Evolutionary conservation across 768 basidiomycete species (phyloP), one percentile per base, ranked within the genome.

Genomic region (Tricholoma terreum): DNA sequence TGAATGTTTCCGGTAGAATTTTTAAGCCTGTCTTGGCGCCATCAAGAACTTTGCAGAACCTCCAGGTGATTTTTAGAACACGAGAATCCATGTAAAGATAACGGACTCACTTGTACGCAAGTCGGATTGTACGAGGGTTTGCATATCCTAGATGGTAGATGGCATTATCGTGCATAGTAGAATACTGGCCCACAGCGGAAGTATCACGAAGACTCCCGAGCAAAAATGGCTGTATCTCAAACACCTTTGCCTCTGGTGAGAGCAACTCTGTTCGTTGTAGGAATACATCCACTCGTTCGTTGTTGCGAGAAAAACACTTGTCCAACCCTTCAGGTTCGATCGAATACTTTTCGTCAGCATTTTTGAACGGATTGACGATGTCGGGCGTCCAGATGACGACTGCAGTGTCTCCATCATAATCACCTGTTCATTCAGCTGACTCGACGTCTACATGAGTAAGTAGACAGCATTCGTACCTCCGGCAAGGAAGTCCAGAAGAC

Each of bases 341-440:
- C 0, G 85, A 81, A 56, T 75, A 83, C 9, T 69, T 65, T 6
- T 76, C 67, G 33, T 78, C 68, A 0, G 87, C 82, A 58, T 84
- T 82, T n/a, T 58, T 65, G 67, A 91, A 91, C 1, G 62, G 51
- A 4, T 69, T 43, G 11, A 90, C 85, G 19, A 90, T 73, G 14
- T 73, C 66, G 0, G 81, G 80, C 27, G 86, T 75, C 80, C 83
- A 88, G 31, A 85, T 83, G 1, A 81, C 78, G 6, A 77, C 68
- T 4, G 78, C 80, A 15, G 78, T 84, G 58, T 88, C 87, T 1
- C 88, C 88, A 61, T 89, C 88, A 60, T 88, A 88, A 59, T 89
- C 88, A 19, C 87, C 86, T 84, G 52, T 14, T 42, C 12, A 5
- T 19, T 10, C 1, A 22, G 17, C 17, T 48, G 24, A 30, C 24